Percentiles rank a stretch among this genome's conserved stretches.
These are phyloP conservation scores for Xylaria sp. DNA, from an alignment of 2,329 filamentous ascomycete genomes.

Conservation along the genomic window DNA sequence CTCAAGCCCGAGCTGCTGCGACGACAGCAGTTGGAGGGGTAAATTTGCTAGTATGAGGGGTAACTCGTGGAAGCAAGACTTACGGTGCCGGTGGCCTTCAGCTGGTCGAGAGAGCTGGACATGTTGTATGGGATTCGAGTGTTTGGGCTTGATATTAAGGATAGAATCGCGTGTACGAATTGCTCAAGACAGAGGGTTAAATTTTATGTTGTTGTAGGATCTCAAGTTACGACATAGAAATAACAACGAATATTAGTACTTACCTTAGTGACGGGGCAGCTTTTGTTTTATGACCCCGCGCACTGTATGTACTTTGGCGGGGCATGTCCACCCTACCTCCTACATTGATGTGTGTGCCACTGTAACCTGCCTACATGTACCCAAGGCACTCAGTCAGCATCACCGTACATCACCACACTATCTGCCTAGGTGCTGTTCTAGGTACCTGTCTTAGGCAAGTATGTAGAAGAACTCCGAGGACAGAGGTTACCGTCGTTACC, in stretches of 20 bases:
- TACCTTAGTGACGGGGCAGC: conserved; percentile 10
- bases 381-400: conserved; percentile 1
- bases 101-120: conserved; percentile 92
- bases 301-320: conserved; percentile 35
- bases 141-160: not conserved
- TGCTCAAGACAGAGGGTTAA: conserved; percentile 4
- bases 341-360: no score
- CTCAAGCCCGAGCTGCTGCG: conserved; percentile 19
- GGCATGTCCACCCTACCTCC: conserved; percentile 20
- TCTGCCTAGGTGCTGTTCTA: not conserved
- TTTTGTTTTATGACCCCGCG: conserved; percentile 21
- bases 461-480: not conserved
- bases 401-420: no score
- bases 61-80: conserved; percentile 55
- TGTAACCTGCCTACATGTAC: not conserved
- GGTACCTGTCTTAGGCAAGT: no score
- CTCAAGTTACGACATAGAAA: conserved; percentile 20
- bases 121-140: conserved; percentile 59
- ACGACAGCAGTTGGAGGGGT: conserved; percentile 44
- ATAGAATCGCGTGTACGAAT: not conserved
- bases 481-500: no score
- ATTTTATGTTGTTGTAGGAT: conserved; percentile 27
- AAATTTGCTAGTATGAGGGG: conserved; percentile 41
- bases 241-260: not conserved
- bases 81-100: conserved; percentile 97